A percentile compares a stretch with the other conserved stretches of the same genome.
Evolutionary conservation across 768 basidiomycete species (phyloP).

Genomic region (Lentinula raphanica): DNA sequence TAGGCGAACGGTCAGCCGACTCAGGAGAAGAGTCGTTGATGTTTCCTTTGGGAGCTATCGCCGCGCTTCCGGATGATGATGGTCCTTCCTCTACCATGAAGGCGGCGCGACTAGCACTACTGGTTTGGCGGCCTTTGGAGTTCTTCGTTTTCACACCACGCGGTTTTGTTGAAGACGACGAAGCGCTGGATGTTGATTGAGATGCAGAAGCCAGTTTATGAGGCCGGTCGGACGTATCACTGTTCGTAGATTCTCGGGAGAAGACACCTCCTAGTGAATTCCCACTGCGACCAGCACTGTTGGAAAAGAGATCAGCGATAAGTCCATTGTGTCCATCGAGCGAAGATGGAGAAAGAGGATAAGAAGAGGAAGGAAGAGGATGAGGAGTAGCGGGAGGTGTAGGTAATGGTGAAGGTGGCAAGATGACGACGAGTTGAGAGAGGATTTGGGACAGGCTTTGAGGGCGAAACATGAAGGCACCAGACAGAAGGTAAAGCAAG

Average conservation of each 20-base stretch:
- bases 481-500: background rate
- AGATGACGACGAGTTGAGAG: background rate
- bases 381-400: background rate
- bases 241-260: background rate
- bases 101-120: background rate
- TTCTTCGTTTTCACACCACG: background rate
- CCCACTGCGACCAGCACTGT: background rate
- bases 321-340: background rate
- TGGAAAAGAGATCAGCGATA: background rate
- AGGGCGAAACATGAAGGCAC: background rate
- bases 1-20: background rate
- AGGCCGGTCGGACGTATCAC: background rate
- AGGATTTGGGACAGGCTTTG: background rate
- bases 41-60: background rate
- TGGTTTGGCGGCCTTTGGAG: too few relatives aligned
- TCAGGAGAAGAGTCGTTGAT: background rate
- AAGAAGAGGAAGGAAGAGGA: background rate
- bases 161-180: background rate
- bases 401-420: background rate
- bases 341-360: background rate
- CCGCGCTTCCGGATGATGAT: background rate
- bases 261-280: background rate
- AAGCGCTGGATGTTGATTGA: background rate
- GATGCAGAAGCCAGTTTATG: background rate
- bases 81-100: background rate